A percentile compares a stretch with the other conserved stretches of the same genome.
Evolutionary conservation across 495 filamentous ascomycete species (phyloP).

Genomic region (Rostrohypoxylon terebratum): DNA sequence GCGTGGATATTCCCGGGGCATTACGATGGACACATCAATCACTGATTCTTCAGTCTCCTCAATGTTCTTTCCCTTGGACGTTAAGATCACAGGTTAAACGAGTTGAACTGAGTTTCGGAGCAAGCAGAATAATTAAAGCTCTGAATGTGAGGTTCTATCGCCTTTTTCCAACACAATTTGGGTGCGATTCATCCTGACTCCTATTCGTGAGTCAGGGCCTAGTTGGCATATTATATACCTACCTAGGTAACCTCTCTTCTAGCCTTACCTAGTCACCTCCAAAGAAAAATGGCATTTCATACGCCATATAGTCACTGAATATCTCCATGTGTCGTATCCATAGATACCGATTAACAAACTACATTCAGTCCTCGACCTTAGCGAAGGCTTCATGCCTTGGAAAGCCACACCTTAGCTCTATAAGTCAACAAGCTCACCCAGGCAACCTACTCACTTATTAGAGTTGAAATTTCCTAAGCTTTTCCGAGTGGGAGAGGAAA

Average conservation of each 20-base stretch:
- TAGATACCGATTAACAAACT: not conserved
- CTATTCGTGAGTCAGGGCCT: not conserved
- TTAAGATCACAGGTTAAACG: not conserved
- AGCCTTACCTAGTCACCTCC: not conserved
- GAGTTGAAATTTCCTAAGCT: not conserved
- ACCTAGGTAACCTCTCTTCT: not conserved
- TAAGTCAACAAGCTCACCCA: not conserved
- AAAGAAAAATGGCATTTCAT: not conserved
- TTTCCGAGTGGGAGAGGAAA: not conserved
- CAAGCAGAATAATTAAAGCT: not conserved
- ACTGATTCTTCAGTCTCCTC: not conserved
- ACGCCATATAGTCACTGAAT: not conserved
- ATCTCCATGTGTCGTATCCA: not conserved
- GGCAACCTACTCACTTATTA: not conserved
- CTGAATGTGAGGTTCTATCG: not conserved
- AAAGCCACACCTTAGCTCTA: not conserved
- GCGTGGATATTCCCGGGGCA: not conserved
- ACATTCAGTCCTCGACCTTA: not conserved
- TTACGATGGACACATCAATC: not conserved
- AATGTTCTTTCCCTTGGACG: not conserved
- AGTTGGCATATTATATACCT: not conserved
- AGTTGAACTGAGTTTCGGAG: not conserved
- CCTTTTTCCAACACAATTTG: not conserved
- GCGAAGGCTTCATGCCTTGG: not conserved
- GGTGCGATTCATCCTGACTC: not conserved